Evolutionary conservation across 139 green algal species (phyloP).

Genomic region (Penium margaritaceum): DNA sequence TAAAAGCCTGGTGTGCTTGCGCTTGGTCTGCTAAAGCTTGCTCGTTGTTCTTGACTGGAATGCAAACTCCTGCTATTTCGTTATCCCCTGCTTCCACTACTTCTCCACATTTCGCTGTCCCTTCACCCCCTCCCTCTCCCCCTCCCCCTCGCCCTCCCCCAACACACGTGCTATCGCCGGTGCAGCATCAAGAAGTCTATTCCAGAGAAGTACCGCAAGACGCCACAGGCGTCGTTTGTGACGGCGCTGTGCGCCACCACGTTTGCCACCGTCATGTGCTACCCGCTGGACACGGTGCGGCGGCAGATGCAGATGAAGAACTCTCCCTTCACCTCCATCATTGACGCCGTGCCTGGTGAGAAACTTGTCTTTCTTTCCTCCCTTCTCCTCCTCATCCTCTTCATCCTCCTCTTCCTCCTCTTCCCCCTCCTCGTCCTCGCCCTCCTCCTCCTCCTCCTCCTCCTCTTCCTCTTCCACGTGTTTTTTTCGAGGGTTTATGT

Average conservation of each 20-base stretch:
- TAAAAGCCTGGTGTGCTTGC: no score
- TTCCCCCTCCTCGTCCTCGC: not conserved
- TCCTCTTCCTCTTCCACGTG: no score
- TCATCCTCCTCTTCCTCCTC: not conserved
- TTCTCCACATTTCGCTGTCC: not conserved
- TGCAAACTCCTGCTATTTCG: not conserved
- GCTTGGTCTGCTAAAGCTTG: no score
- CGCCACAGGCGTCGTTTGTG: constrained; percentile 34
- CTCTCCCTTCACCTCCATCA: constrained; percentile 26
- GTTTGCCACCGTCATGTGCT: constrained; percentile 39
- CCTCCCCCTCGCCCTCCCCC: not conserved
- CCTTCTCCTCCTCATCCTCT: not conserved
- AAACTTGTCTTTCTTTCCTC: constrained; percentile 5
- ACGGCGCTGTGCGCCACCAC: constrained; percentile 22
- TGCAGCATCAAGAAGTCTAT: constrained; percentile 43
- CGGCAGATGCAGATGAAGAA: constrained; percentile 42
- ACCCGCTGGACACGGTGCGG: constrained; percentile 43
- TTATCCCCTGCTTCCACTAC: not conserved
- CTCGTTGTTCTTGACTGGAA: no score
- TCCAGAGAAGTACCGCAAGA: constrained; percentile 41
- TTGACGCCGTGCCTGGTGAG: constrained; percentile 35
- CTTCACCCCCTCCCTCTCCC: not conserved
- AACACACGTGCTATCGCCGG: no score
- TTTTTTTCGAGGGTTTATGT: no score
- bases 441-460: not conserved